Evolutionary conservation across 192 early-diverging fungal species (phyloP), one percentile per base, ranked within the genome.

Genomic region (Linderina pennispora): DNA sequence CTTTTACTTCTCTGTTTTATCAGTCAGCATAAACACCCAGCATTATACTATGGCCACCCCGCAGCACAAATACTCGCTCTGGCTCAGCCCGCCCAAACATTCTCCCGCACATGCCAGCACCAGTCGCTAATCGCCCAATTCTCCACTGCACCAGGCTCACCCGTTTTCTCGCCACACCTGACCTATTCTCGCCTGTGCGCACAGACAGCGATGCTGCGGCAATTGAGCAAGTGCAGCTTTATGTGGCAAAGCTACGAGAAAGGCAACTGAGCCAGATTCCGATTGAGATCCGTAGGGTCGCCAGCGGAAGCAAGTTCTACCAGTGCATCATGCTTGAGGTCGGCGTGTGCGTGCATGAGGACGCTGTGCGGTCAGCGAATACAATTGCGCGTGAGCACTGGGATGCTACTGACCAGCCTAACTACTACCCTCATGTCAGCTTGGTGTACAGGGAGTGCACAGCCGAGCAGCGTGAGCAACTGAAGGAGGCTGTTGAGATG

Each of bases 351-450:
- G 48, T 34, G 4, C 36, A 56, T 24, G 60, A 58, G 65, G 43
- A 44, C 32, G 24, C 32, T 37, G 5, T 31, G 6, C 5, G 28
- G 28, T 10, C 23, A 2, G 66, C 66, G 4, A 62, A 55, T 39
- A 34, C 3, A 3, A 33, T 50, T 38, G 66, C 66, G 14, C 45
- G 54, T 19, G 23, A 51, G 35, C 43, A 69, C 25, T 69, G 66
- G 66, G 33, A 13, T 14, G 39, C 31, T 10, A 23, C n/a, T 9
- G 20, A 14, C 35, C 50, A 43, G 45, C 43, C 41, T 1, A 21
- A n/a, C 9, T 69, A 39, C 36, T 45, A 44, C 11, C 55, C 66
- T 1, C 66, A 69, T n/a, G 49, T 62, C 20, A 69, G 66, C 33
- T 16, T 69, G 19, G 46, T 62, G 0, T 69, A 69, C 21, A 50